A percentile compares a stretch with the other conserved stretches of the same genome.
Evolutionary conservation across 1,284 basidiomycete species (phyloP).

Genomic region (Heliocybe sulcata): DNA sequence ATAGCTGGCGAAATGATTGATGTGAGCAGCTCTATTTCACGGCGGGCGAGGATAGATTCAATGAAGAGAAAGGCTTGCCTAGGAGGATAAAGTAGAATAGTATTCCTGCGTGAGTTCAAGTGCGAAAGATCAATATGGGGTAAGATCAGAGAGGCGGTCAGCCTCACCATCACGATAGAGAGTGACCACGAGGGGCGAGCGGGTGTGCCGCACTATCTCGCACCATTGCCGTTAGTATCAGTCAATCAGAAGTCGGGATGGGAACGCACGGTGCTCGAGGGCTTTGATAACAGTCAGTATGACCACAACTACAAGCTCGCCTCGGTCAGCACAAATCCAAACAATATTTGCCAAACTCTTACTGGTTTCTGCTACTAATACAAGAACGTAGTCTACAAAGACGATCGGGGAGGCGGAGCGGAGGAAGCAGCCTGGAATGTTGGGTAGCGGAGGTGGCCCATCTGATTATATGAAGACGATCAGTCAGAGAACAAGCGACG

Average conservation of each 20-base stretch:
- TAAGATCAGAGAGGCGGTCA: neutral
- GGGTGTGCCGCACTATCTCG: slow-evolving; percentile 23
- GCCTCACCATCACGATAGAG: slow-evolving; percentile 33
- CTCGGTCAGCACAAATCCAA: no score
- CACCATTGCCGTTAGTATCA: no score
- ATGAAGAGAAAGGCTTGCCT: no score
- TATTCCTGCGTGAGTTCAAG: slow-evolving; percentile 20
- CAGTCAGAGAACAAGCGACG: no score
- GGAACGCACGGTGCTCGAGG: slow-evolving; percentile 27
- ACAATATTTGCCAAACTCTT: no score
- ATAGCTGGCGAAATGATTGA: slow-evolving; percentile 19
- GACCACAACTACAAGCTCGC: slow-evolving; percentile 28
- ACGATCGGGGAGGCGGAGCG: slow-evolving; percentile 26
- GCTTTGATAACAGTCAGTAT: slow-evolving; percentile 29
- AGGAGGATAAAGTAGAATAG: slow-evolving; percentile 34
- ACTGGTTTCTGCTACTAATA: slow-evolving; percentile 34
- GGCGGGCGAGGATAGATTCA: no score
- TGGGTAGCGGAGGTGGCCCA: slow-evolving; percentile 9
- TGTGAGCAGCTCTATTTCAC: no score
- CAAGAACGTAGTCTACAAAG: slow-evolving; percentile 29
- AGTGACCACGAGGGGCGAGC: slow-evolving; percentile 26
- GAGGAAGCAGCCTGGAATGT: slow-evolving; percentile 22
- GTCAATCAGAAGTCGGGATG: neutral
- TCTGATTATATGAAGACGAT: no score
- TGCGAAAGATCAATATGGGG: neutral